phyloP scores from a whole-genome alignment of 805 yeast genomes.

The Myxozyma mucilagina region DNA sequence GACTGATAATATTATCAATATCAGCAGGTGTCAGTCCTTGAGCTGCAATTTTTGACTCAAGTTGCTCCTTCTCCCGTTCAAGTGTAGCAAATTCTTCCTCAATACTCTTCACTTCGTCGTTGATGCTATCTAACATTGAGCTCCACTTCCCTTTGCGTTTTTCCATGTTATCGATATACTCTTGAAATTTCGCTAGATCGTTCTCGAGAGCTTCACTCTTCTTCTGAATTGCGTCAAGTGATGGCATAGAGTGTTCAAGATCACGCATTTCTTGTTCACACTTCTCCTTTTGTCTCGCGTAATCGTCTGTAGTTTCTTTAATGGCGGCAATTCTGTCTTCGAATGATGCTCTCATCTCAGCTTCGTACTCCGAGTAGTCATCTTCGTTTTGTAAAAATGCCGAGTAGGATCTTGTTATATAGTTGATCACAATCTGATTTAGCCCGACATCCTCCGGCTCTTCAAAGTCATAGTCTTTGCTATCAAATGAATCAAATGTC shows the following conservation, averaged over 20 bases:
- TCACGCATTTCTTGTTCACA: conserved; percentile 47
- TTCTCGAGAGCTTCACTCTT: conserved; percentile 64
- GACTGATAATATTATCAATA: conserved; percentile 62
- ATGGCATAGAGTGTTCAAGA: conserved; percentile 48
- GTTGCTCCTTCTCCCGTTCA: conserved; percentile 20
- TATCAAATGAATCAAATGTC: conserved; percentile 47
- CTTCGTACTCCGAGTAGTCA: conserved; percentile 55
- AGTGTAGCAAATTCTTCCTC: conserved; percentile 34
- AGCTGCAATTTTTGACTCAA: conserved; percentile 47
- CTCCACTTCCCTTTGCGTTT: conserved; percentile 64
- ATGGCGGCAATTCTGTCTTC: conserved; percentile 53
- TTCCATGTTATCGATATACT: conserved; percentile 68
- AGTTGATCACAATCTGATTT: conserved; percentile 57
- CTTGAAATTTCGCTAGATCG: conserved; percentile 68
- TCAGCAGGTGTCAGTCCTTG: conserved; percentile 64
- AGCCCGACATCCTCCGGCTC: conserved; percentile 47
- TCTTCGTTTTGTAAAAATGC: conserved; percentile 65
- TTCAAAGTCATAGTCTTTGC: conserved; percentile 39
- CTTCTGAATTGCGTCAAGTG: conserved; percentile 54
- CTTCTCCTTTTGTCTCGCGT: conserved; percentile 46
- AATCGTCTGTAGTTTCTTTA: conserved; percentile 47
- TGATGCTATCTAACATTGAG: conserved; percentile 55
- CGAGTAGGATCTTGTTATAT: conserved; percentile 65
- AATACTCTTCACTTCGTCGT: conserved; percentile 52
- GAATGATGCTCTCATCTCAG: conserved; percentile 59